These are phyloP conservation scores for Parietaria judaica DNA, from an alignment of 306 rosid genomes.

Conservation along the genomic window DNA sequence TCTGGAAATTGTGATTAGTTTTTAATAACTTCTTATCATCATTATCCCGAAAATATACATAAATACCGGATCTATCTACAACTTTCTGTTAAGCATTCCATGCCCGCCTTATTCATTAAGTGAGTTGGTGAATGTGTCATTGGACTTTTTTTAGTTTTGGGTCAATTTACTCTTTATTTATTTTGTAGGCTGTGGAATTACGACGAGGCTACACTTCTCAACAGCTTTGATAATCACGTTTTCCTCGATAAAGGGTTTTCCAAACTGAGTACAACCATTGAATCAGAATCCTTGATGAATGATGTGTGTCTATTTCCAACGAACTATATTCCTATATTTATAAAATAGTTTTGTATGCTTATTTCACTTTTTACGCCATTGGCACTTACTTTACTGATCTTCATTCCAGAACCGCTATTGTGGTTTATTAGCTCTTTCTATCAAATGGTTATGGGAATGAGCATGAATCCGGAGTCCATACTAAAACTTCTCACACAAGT, in stretches of 20 bases:
- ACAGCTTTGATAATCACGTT: conserved; percentile 86
- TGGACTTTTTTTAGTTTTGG: conserved; percentile 3
- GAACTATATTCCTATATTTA: not conserved
- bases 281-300: conserved; percentile 99
- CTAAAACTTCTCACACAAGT: conserved; percentile 43
- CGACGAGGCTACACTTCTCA: conserved; percentile 64
- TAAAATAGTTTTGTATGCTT: not conserved
- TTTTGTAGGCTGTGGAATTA: conserved; percentile 75
- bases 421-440: conserved; percentile 81
- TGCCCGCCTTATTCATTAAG: no score
- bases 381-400: conserved; percentile 8
- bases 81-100: no score
- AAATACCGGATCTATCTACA: not conserved
- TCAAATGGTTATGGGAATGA: conserved; percentile 88
- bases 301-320: conserved; percentile 59
- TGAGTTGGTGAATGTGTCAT: no score
- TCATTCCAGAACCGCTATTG: conserved; percentile 83
- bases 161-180: conserved; percentile 6
- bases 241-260: conserved; percentile 88
- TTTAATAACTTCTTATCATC: no score
- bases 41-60: not conserved
- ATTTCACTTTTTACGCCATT: not conserved
- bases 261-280: conserved; percentile 83
- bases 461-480: conserved; percentile 55
- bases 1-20: no score